These are phyloP conservation scores for Fusarium papillatum DNA, from an alignment of 2,329 filamentous ascomycete species.

Conservation along the genomic window DNA sequence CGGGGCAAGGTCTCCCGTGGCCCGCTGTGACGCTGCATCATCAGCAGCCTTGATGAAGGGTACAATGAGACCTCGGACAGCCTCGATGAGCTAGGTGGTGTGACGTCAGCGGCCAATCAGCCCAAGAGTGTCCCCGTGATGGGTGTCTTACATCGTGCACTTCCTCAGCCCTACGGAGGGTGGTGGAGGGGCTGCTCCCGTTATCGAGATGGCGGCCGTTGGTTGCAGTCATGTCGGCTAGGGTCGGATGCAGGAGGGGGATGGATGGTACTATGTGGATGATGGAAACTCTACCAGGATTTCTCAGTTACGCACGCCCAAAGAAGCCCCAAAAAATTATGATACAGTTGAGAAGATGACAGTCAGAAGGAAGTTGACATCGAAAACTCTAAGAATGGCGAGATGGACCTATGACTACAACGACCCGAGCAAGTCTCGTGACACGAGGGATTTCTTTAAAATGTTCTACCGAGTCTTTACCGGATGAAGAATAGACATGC, in stretches of 20 bases:
- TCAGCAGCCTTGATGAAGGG: slow-evolving; percentile 81
- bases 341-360: not conserved
- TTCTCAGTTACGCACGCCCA: not conserved
- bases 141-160: slow-evolving; percentile 46
- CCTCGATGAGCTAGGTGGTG: slow-evolving; percentile 71
- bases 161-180: slow-evolving; percentile 50
- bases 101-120: slow-evolving; percentile 40
- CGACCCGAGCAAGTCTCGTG: slow-evolving; percentile 40
- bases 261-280: not conserved
- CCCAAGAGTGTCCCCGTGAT: not conserved
- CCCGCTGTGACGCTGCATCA: slow-evolving; percentile 66
- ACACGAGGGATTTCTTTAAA: slow-evolving; percentile 38
- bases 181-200: slow-evolving; percentile 38
- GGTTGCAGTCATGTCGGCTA: slow-evolving; percentile 43
- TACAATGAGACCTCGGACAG: slow-evolving; percentile 76
- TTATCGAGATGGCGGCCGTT: slow-evolving; percentile 34
- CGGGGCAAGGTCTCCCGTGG: slow-evolving; percentile 62
- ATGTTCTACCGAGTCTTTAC: slow-evolving; percentile 46
- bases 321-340: slow-evolving; percentile 3
- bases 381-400: slow-evolving; percentile 31
- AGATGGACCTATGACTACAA: slow-evolving; percentile 26
- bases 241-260: slow-evolving; percentile 12
- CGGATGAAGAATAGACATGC: slow-evolving; percentile 17
- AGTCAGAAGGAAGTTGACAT: slow-evolving; percentile 3
- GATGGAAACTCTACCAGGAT: not conserved